Percentiles rank a stretch among this genome's conserved stretches.
Evolutionary conservation across 2,329 filamentous ascomycete genomes (phyloP).

Genomic region (Exophiala xenobiotica): DNA sequence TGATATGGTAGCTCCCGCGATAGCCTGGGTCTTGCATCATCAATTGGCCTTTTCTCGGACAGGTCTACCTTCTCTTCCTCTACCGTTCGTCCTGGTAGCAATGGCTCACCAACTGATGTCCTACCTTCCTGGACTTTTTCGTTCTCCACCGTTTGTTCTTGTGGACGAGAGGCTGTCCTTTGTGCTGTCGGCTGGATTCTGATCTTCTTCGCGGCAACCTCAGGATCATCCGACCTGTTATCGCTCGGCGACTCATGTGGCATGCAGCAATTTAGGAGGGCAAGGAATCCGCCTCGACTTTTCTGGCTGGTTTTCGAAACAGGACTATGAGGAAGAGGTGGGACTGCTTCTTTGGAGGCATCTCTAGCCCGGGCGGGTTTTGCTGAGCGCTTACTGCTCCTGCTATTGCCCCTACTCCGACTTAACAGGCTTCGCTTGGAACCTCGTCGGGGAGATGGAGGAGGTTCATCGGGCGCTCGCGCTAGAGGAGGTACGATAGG

Average conservation of each 20-base stretch:
- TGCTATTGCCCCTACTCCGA: conserved; percentile 30
- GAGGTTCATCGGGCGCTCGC: conserved; percentile 15
- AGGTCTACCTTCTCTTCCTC: conserved; percentile 19
- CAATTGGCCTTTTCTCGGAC: conserved; percentile 17
- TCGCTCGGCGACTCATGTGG: conserved; percentile 19
- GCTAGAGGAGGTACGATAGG: conserved; percentile 15
- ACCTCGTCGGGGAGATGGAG: conserved; percentile 27
- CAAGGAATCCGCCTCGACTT: conserved; percentile 25
- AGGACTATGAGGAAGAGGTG: conserved; percentile 22
- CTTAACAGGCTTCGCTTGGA: conserved; percentile 32
- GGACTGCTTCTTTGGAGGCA: conserved; percentile 20
- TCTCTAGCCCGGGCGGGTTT: conserved; percentile 25
- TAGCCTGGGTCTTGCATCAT: conserved; percentile 15
- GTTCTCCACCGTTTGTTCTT: conserved; percentile 25
- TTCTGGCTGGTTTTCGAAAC: conserved; percentile 25
- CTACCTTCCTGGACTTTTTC: conserved; percentile 22
- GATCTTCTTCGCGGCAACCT: conserved; percentile 30
- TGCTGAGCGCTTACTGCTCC: conserved; percentile 29
- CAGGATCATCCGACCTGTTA: conserved; percentile 28
- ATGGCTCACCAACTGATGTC: conserved; percentile 8
- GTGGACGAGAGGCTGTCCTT: conserved; percentile 20
- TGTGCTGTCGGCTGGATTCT: conserved; percentile 27
- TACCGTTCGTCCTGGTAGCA: conserved; percentile 4
- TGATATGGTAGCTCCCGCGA: conserved; percentile 19
- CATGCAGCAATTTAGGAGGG: conserved; percentile 31